A percentile compares a stretch with the other conserved stretches of the same genome.
phyloP scores from a whole-genome alignment of 2,329 filamentous ascomycete species.

The Uncinocarpus reesii region DNA sequence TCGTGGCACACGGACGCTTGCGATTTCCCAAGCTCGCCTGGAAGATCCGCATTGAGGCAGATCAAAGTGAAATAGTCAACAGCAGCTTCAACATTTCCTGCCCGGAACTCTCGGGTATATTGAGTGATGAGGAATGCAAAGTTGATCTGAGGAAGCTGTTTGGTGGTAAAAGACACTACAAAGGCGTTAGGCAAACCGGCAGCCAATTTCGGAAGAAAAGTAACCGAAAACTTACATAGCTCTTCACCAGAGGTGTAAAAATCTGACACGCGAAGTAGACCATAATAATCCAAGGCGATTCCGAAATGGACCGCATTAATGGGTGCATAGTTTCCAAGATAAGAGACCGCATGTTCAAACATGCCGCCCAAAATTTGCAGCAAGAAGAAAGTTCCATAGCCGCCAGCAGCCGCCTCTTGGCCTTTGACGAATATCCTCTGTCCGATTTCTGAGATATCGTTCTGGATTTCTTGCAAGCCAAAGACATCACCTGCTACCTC shows the following conservation, averaged over 20 bases:
- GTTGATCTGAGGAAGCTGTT: constrained; percentile 65
- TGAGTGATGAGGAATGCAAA: constrained; percentile 89
- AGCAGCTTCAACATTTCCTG: constrained; percentile 76
- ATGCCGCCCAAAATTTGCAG: constrained; percentile 81
- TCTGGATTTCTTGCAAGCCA: constrained; percentile 58
- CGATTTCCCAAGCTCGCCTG: constrained; percentile 60
- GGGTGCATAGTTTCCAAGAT: constrained; percentile 83
- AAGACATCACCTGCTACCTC: constrained; percentile 54
- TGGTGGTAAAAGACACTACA: constrained; percentile 45
- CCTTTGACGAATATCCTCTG: constrained; percentile 81
- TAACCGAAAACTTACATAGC: constrained; percentile 38
- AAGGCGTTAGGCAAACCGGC: constrained; percentile 13
- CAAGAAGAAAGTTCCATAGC: constrained; percentile 86
- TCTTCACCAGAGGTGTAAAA: constrained; percentile 65
- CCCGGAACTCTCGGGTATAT: constrained; percentile 92
- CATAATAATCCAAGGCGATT: constrained; percentile 79
- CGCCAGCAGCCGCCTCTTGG: constrained; percentile 64
- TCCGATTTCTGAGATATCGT: constrained; percentile 77
- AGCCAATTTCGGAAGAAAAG: not conserved
- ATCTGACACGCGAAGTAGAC: constrained; percentile 75
- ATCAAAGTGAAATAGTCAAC: constrained; percentile 89
- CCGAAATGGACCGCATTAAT: constrained; percentile 92
- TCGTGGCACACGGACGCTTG: constrained; percentile 82
- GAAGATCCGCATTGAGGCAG: constrained; percentile 78
- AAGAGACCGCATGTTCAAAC: constrained; percentile 87